Base-by-base conservation (phyloP, 257 asterid species). In the Solanum sitiens region DNA sequence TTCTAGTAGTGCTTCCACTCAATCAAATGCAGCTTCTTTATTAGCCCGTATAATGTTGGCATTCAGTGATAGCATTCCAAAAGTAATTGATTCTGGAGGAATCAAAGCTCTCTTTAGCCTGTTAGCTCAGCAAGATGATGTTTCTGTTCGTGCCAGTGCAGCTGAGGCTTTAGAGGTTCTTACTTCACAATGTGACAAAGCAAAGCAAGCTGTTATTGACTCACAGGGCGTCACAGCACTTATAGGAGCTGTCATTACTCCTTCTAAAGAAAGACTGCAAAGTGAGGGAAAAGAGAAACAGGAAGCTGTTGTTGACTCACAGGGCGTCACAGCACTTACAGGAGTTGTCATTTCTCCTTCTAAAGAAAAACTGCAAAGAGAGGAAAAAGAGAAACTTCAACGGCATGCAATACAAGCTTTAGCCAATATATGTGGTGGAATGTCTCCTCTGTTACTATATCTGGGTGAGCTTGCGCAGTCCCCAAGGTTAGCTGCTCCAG, bases 401-500 rank as follows among this genome's bases (percentile, higher is more conserved):
- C 89, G 67, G 89, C 98, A 87, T 91, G 93, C 99, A 61, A 89
- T 92, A 25, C 91, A 89, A 89, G 93, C 98, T 89, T 93, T 96
- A 88, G 97, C 97, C 56, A 91, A 95, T 89, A 90, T 94, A 89
- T 92, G 92, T 59, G 98, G 96, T 56, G 98, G 98, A 84, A 94
- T 93, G 96, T 83, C 94, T 37, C 90, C 92, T 18, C 89, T 95
- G 61, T 89, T 95, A 86, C 91, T 91, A 61, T 91, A 95, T 90
- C 98, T 96, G 75, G 98, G 95, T 83, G 98, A 94, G 91, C 96
- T 96, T 89, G 91, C 98, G 32, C 98, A 92, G 90, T 93, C 96
- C 40, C 94, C 98, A n/a, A 91, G 98, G 89, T 90, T 94, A 88
- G 92, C 98, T 63, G 97, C 96, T 90, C 99, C 96, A 25, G 98